These are phyloP conservation scores for Gyrodon lividus DNA, from an alignment of 768 basidiomycete genomes.

Conservation along the genomic window DNA sequence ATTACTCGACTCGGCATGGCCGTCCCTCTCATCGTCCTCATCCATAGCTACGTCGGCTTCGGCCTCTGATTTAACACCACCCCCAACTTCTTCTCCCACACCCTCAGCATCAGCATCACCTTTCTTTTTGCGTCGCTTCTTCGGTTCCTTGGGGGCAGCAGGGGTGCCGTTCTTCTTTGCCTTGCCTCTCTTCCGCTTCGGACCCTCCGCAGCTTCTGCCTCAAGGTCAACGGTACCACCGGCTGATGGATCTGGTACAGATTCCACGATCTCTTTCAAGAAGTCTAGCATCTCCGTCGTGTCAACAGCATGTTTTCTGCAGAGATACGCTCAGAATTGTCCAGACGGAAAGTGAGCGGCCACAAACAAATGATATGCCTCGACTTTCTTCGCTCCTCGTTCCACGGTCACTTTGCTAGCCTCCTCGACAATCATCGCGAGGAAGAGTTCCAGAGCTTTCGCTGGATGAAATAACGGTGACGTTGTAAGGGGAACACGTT, in stretches of 20 bases:
- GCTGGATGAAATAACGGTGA: constrained; percentile 49
- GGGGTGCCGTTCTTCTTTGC: constrained; percentile 47
- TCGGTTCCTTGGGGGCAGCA: constrained; percentile 36
- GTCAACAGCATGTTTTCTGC: constrained; percentile 89
- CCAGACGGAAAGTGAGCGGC: constrained; percentile 2
- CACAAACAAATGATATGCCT: constrained; percentile 90
- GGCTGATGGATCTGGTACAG: constrained; percentile 82
- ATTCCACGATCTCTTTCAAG: constrained; percentile 86
- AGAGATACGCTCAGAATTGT: not conserved
- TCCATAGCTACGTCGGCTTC: constrained; percentile 37
- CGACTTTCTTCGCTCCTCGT: constrained; percentile 84
- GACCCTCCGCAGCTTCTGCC: constrained; percentile 50
- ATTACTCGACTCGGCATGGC: constrained; percentile 37
- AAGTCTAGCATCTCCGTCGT: constrained; percentile 90
- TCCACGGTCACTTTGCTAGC: constrained; percentile 75
- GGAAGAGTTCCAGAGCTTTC: constrained; percentile 91
- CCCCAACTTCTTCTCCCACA: constrained; percentile 35
- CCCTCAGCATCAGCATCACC: constrained; percentile 34
- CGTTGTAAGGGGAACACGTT: not conserved
- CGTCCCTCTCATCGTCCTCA: constrained; percentile 45
- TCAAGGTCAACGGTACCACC: constrained; percentile 78
- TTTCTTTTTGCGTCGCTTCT: constrained; percentile 52
- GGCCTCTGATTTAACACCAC: constrained; percentile 37
- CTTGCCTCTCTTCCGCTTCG: constrained; percentile 59
- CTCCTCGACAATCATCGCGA: constrained; percentile 80